phyloP scores from a whole-genome alignment of 148 eudicot species.

The Chenopodium suecicum region DNA sequence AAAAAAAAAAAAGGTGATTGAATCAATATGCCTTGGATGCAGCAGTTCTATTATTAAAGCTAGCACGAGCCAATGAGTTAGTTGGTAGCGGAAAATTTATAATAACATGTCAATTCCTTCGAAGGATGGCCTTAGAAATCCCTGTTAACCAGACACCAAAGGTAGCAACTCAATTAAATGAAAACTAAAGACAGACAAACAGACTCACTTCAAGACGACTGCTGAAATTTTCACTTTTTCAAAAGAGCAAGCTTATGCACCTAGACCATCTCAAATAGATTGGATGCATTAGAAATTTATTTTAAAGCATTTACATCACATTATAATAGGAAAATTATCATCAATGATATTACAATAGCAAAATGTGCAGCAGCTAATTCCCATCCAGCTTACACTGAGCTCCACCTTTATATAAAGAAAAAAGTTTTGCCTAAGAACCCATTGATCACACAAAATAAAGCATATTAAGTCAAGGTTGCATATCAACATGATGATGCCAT shows the following conservation, averaged over 20 bases:
- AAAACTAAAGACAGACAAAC: slow-evolving; percentile 15
- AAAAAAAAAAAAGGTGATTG: background rate
- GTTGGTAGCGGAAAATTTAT: background rate
- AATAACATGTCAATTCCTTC: background rate
- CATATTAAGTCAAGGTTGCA: background rate
- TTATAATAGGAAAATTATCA: background rate
- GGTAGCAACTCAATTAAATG: background rate
- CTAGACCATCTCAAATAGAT: slow-evolving; percentile 31
- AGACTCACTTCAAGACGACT: slow-evolving; percentile 32
- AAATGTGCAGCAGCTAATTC: background rate
- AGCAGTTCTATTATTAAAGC: background rate
- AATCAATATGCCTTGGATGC: background rate
- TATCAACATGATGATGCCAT: background rate
- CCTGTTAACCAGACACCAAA: background rate
- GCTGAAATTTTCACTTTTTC: slow-evolving; percentile 26
- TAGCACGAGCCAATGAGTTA: background rate
- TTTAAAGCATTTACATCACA: background rate
- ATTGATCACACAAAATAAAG: background rate
- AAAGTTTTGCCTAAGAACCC: background rate
- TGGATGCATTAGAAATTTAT: slow-evolving; percentile 24
- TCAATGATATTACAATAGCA: background rate
- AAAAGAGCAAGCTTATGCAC: slow-evolving; percentile 36
- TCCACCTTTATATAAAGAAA: no score
- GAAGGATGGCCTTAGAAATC: background rate
- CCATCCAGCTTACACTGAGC: background rate